Base-by-base conservation (phyloP, 805 yeast species). In the Wickerhamiella nectarea region DNA sequence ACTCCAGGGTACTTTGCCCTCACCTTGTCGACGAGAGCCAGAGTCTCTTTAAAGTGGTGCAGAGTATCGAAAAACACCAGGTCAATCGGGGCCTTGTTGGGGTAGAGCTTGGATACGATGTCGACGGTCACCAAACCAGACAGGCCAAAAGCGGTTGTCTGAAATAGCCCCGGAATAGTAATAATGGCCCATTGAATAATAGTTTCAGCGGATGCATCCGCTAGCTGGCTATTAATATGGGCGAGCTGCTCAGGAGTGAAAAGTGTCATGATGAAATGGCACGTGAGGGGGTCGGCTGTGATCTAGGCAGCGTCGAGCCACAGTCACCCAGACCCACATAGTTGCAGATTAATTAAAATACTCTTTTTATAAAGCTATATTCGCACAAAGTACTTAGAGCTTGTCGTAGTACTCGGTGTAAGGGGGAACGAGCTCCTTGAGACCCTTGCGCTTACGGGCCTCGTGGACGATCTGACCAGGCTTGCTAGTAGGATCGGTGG, bases 361-460 rank as follows among this genome's bases (percentile, higher is more conserved):
- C 24, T 21, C 8, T 21, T 21, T 21, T 21, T 21, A 21, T 21
- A 21, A 21, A 21, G n/a, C 31, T 12, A 28, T 28, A 28, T 3
- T 3, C 24, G 24, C 24, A 28, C 38, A 25, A 25, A 34, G 25
- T 35, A 17, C 56, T 64, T 67, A 67, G 54, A 67, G 63, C 60
- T 66, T 64, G 67, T 67, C 71, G 61, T 87, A 87, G 82, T 85
- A 91, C 76, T 91, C 96, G 76, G 85, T 95, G 83, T 89, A 91
- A 69, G 93, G 95, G 74, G 97, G 97, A 71, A 89, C 95, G 62
- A 68, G 80, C 63, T 84, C 89, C 83, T 89, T 89, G 78, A 84
- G 68, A 77, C 97, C 97, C 68, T 80, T 84, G 73, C 96, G 81
- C 78, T 80, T 82, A 76, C 98, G 84, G 70, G 78, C 71, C 56